Evolutionary conservation across 2,329 filamentous ascomycete species (phyloP), one percentile per base, ranked within the genome.

Genomic region (Cladorrhinum sp.): DNA sequence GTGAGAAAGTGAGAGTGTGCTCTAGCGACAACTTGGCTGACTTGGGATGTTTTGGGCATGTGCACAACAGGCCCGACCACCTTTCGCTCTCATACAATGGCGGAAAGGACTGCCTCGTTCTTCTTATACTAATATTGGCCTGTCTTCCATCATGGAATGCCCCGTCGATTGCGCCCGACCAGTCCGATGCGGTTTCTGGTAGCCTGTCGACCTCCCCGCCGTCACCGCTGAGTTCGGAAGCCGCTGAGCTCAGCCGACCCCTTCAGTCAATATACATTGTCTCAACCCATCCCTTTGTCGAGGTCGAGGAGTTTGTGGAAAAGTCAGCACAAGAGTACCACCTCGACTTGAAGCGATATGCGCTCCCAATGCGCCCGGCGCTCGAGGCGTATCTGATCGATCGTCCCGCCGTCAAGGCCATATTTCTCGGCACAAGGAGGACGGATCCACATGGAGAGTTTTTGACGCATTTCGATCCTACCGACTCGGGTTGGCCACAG

Each of bases 11-110:
- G 27, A 41, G 36, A 36, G 38, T 13, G 7, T 54, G 51, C 22
- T 23, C 36, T n/a, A 27, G 53, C 52, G 18, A 50, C 27, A 29
- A 24, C 20, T 22, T 32, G 52, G 55, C 59, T 63, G 18, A 64
- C 60, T n/a, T 58, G 22, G 63, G 59, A n/a, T 58, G n/a, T 23
- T 4, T 55, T 25, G 59, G n/a, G 9, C 41, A 51, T n/a, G 16
- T 41, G 13, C 22, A 50, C 50, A 62, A 49, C 69, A 95, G 91
- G 61, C 83, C 89, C 64, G 82, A 88, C 61, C 84, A 96, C 72
- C 82, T 98, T 62, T 92, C 93, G 4, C 81, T 98, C 65, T 96
- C 93, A 59, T 99, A 97, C 77, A 99, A 99, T 70, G 95, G 95
- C 71, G 95, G 95, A 63, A 99, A 99, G 75, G 95, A 98, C 81